Evolutionary conservation across 768 basidiomycete species (phyloP).

Genomic region (Zangia roseola): DNA sequence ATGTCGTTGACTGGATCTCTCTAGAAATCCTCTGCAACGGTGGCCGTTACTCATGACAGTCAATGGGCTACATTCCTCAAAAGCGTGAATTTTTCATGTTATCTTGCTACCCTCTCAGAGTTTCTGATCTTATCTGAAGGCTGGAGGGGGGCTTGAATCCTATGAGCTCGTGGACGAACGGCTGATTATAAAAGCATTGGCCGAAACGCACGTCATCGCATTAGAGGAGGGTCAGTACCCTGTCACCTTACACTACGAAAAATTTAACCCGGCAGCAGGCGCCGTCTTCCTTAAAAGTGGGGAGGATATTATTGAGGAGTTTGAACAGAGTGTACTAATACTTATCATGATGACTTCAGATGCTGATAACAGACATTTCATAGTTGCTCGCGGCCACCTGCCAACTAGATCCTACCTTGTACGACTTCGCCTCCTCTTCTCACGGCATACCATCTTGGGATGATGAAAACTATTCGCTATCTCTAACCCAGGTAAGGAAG

Average conservation of each 20-base stretch:
- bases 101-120: background rate
- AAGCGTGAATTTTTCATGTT: background rate
- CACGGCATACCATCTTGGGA: no score
- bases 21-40: background rate
- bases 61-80: constrained; percentile 3
- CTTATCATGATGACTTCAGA: no score
- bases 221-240: background rate
- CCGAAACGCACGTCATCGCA: background rate
- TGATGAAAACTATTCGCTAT: no score
- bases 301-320: no score
- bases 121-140: background rate
- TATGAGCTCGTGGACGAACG: background rate
- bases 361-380: no score
- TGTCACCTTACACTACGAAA: background rate
- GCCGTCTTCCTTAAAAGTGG: background rate
- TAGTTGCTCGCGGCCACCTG: no score
- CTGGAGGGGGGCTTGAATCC: background rate
- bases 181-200: background rate
- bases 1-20: background rate
- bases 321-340: no score
- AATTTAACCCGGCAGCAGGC: background rate
- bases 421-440: no score
- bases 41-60: constrained; percentile 4
- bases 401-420: no score
- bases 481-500: no score